These are phyloP conservation scores for Sutorius eximius DNA, from an alignment of 1,284 basidiomycete genomes.

Conservation along the genomic window DNA sequence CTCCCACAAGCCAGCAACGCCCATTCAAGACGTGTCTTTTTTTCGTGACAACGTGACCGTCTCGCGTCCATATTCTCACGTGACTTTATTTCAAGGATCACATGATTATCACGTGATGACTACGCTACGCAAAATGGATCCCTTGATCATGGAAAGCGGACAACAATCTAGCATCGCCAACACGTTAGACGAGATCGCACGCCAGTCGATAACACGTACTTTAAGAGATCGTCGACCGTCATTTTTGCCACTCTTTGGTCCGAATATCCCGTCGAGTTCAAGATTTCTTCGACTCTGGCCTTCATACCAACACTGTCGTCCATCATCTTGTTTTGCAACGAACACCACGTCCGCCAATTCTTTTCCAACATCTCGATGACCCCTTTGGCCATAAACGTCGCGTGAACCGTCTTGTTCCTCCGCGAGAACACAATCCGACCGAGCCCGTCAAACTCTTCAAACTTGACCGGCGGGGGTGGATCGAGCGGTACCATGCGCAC, in stretches of 20 bases:
- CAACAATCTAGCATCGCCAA: slow-evolving; percentile 46
- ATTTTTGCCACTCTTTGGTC: slow-evolving; percentile 79
- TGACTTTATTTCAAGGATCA: slow-evolving; percentile 8
- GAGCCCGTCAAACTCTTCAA: slow-evolving; percentile 97
- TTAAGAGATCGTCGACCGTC: slow-evolving; percentile 77
- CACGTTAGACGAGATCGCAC: too few relatives aligned
- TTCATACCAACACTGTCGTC: slow-evolving; percentile 75
- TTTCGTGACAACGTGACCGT: not conserved
- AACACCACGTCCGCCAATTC: slow-evolving; percentile 95
- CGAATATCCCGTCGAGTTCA: slow-evolving; percentile 62
- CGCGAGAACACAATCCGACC: slow-evolving; percentile 89
- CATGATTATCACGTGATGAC: slow-evolving; percentile 4
- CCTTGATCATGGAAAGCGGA: slow-evolving; percentile 58
- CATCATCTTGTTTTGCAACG: slow-evolving; percentile 74
- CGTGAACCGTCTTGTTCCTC: slow-evolving; percentile 89
- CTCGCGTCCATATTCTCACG: slow-evolving; percentile 13
- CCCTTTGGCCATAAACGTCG: slow-evolving; percentile 89
- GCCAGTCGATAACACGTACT: slow-evolving; percentile 42
- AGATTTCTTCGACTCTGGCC: slow-evolving; percentile 72
- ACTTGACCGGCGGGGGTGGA: slow-evolving; percentile 92
- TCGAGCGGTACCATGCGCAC: slow-evolving; percentile 91
- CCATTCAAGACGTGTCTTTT: slow-evolving; percentile 35
- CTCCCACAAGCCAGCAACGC: slow-evolving; percentile 50
- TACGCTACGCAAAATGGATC: slow-evolving; percentile 55
- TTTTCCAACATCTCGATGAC: slow-evolving; percentile 93